phyloP scores from a whole-genome alignment of 2,329 filamentous ascomycete genomes.

The Dryadomyces sulphureus region DNA sequence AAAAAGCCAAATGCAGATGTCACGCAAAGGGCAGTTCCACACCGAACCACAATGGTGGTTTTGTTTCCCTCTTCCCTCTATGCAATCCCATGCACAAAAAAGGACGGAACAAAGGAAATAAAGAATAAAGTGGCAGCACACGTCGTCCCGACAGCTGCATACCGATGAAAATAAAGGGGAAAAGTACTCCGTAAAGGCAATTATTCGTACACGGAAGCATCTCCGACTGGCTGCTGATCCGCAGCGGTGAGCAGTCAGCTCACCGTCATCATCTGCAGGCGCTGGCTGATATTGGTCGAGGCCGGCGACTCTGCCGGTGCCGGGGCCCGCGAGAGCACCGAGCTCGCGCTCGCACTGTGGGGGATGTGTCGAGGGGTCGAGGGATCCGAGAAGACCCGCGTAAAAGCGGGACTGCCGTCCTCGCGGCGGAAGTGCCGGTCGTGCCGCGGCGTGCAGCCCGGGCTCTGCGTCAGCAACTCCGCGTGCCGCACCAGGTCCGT shows the following conservation, averaged over 20 bases:
- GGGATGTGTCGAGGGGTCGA: conserved; percentile 26
- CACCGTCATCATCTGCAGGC: conserved; percentile 53
- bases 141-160: too few species aligned
- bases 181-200: background rate
- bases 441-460: conserved; percentile 32
- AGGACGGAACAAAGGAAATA: background rate
- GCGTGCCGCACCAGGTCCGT: conserved; percentile 44
- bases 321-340: conserved; percentile 26
- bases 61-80: conserved; percentile 2
- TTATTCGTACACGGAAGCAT: background rate
- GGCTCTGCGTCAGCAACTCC: conserved; percentile 43
- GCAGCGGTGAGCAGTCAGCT: conserved; percentile 12
- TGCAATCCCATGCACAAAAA: conserved; percentile 2
- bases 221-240: background rate
- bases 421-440: conserved; percentile 23
- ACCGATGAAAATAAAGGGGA: background rate
- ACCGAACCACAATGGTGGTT: conserved; percentile 1
- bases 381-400: conserved; percentile 49
- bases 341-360: conserved; percentile 39
- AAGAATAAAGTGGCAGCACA: too few species aligned
- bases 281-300: conserved; percentile 31
- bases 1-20: conserved; percentile 6
- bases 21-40: conserved; percentile 5
- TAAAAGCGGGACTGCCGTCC: conserved; percentile 53
- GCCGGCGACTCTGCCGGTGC: conserved; percentile 38